phyloP scores from a whole-genome alignment of 108 stramenopile genomes.

The Pseudonitzschia multiseries region DNA sequence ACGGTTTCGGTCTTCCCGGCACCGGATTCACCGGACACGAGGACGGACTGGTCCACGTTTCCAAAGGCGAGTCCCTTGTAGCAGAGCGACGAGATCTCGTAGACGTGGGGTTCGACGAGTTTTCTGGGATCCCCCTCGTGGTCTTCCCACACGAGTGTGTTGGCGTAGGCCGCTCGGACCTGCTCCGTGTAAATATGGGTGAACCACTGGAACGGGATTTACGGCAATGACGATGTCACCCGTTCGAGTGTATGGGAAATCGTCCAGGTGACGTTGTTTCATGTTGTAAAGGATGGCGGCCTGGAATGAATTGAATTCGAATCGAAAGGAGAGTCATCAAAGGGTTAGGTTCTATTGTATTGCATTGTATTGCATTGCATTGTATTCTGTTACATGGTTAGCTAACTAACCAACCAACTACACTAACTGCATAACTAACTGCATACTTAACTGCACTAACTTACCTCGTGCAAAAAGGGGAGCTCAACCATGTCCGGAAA shows the following conservation, averaged over 20 bases:
- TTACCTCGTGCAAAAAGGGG: conserved; percentile 86
- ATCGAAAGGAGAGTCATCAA: neutral
- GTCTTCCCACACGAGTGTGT: conserved; percentile 59
- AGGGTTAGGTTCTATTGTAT: neutral
- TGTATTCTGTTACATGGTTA: too few relatives aligned
- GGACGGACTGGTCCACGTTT: conserved; percentile 75
- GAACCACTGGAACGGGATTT: conserved; percentile 94
- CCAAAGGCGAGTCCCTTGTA: conserved; percentile 76
- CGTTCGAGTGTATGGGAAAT: conserved; percentile 88
- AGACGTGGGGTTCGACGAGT: conserved; percentile 72
- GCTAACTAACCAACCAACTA: too few relatives aligned
- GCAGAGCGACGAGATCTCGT: conserved; percentile 73
- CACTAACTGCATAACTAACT: too few relatives aligned
- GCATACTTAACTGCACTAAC: neutral
- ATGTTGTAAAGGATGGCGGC: conserved; percentile 90
- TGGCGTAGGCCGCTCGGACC: conserved; percentile 60
- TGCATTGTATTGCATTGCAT: too few relatives aligned
- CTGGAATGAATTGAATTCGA: conserved; percentile 14
- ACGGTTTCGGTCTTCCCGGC: conserved; percentile 95
- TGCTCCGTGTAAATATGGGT: conserved; percentile 72
- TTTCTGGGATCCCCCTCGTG: conserved; percentile 41
- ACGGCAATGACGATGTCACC: conserved; percentile 94
- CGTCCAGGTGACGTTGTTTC: conserved; percentile 69
- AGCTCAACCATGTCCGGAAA: conserved; percentile 87
- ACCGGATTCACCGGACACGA: conserved; percentile 90